Conservation (phyloP, 2,329 filamentous ascomycete genomes). For the Neospermospora avenae region DNA sequence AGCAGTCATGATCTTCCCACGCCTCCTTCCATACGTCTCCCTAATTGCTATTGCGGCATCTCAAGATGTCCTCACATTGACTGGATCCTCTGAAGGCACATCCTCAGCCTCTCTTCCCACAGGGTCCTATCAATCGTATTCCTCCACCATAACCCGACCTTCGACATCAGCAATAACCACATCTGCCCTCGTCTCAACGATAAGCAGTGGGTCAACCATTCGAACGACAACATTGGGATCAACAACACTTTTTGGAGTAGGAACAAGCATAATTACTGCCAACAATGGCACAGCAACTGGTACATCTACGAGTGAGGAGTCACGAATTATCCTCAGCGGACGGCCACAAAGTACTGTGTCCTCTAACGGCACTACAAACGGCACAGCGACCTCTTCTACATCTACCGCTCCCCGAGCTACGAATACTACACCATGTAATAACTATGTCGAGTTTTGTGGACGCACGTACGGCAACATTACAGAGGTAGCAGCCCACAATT, state of each 20-base stretch:
- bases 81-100: slow-evolving; percentile 18
- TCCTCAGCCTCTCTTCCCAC: slow-evolving; percentile 33
- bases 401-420: slow-evolving; percentile 45
- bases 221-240: slow-evolving; percentile 28
- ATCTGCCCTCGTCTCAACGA: slow-evolving; percentile 26
- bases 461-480: slow-evolving; percentile 81
- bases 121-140: slow-evolving; percentile 38
- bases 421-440: slow-evolving; percentile 79
- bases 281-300: slow-evolving; percentile 31
- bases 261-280: slow-evolving; percentile 16
- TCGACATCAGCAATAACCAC: slow-evolving; percentile 29
- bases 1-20: slow-evolving; percentile 24
- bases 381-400: slow-evolving; percentile 45
- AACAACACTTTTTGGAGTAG: slow-evolving; percentile 29
- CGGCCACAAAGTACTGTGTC: slow-evolving; percentile 32
- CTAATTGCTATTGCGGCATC: slow-evolving; percentile 34
- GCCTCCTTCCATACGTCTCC: slow-evolving; percentile 27
- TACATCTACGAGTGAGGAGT: slow-evolving; percentile 35
- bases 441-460: slow-evolving; percentile 70
- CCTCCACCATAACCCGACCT: slow-evolving; percentile 34
- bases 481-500: slow-evolving; percentile 75
- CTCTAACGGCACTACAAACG: slow-evolving; percentile 47
- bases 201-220: slow-evolving; percentile 26
- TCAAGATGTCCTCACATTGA: slow-evolving; percentile 7
- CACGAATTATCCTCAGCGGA: slow-evolving; percentile 38